A percentile compares a stretch with the other conserved stretches of the same genome.
Evolutionary conservation across 495 filamentous ascomycete genomes (phyloP).

Genomic region (Penicillium fimorum): DNA sequence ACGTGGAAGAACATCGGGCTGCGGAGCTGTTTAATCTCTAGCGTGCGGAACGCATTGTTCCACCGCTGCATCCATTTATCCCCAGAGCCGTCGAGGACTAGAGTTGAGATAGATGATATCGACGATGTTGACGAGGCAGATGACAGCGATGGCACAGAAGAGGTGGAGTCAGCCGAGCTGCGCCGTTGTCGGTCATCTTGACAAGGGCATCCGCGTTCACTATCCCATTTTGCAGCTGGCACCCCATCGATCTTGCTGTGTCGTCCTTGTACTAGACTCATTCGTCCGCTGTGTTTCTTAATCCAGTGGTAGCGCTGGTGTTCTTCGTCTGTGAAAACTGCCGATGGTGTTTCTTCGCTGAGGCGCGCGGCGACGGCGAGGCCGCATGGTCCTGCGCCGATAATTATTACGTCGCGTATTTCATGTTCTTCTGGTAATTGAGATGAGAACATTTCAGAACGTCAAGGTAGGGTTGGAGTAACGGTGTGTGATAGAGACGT

Average conservation of each 20-base stretch:
- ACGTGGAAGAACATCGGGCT: slow-evolving; percentile 70
- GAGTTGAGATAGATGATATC: slow-evolving; percentile 33
- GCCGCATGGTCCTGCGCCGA: slow-evolving; percentile 63
- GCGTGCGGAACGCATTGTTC: slow-evolving; percentile 53
- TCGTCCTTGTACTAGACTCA: slow-evolving; percentile 41
- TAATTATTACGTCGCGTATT: slow-evolving; percentile 58
- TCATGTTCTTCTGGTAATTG: slow-evolving; percentile 11
- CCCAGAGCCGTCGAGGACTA: slow-evolving; percentile 54
- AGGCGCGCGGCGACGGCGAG: slow-evolving; percentile 60
- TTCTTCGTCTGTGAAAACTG: slow-evolving; percentile 65
- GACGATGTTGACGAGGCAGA: slow-evolving; percentile 27
- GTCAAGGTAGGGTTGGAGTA: background rate
- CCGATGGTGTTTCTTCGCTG: slow-evolving; percentile 58
- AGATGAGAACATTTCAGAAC: background rate
- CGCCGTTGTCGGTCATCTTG: slow-evolving; percentile 24
- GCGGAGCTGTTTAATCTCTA: slow-evolving; percentile 58
- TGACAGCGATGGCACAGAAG: slow-evolving; percentile 27
- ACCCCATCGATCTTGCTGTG: slow-evolving; percentile 31
- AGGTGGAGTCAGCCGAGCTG: slow-evolving; percentile 24
- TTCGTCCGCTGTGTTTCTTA: slow-evolving; percentile 48
- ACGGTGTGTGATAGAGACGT: background rate
- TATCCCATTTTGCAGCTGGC: slow-evolving; percentile 33
- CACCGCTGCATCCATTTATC: slow-evolving; percentile 57
- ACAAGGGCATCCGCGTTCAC: slow-evolving; percentile 12
- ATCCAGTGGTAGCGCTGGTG: slow-evolving; percentile 67